Base-by-base conservation (phyloP, 2,329 filamentous ascomycete species). In the Aureobasidium sp. region DNA sequence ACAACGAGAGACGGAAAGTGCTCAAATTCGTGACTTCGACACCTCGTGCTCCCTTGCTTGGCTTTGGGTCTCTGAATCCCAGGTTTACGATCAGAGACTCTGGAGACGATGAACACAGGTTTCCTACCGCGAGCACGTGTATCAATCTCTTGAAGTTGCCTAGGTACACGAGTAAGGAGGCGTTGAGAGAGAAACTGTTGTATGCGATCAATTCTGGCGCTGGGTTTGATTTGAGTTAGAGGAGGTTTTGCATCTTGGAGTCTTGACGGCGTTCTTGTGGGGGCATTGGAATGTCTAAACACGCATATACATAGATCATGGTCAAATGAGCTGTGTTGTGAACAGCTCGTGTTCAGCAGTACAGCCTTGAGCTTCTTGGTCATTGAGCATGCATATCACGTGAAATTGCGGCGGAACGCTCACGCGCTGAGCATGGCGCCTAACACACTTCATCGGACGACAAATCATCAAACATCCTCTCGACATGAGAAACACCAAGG, bases 21-120 rank as follows among this genome's bases (percentile, higher is more conserved):
- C 82, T 99, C 66, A 96, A 96, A 71, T 99, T 97, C 68, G 94
- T 97, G 51, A 99, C 92, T 5, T 93, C 88, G 32, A 97, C 94
- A 10, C 93, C 94, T 0, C 82, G 94, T 41, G 93, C 92, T 34
- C 94, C 94, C 2, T 77, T 99, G 48, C 77, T 97, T 3, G 94
- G 94, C 0, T 99, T 99, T 71, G 85, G 85, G 20, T 89, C 94
- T 70, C 77, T 99, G 66, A 89, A 87, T 62, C 94, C 94, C 2
- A 80, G 82, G 42, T 99, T 99, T 73, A 93, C 87, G 70, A 97
- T 99, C 65, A 80, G 94, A 5, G 94, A 99, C 74, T 87, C 86
- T 0, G 89, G 90, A 5, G 78, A 77, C 29, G 90, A 95, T 70
- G 83, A 93, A 74, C 82, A 84, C 52, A 81, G 94, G 63, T 77